Base-by-base conservation (phyloP, 2,329 filamentous ascomycete species). In the Penicillium sp. region DNA sequence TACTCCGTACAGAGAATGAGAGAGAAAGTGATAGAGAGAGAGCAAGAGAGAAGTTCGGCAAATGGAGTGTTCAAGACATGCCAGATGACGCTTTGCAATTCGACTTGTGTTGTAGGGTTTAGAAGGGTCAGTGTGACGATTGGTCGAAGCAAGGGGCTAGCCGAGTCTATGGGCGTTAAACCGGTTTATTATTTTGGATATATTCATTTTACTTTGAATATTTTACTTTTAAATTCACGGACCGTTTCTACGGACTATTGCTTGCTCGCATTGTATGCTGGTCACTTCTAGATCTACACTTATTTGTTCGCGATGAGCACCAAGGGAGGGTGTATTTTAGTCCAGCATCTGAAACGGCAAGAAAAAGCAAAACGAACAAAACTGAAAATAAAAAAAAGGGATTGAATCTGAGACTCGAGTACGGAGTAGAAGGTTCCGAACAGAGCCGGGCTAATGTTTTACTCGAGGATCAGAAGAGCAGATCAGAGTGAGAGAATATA, bases 61-160 rank as follows among this genome's bases (percentile, higher is more conserved):
- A 48, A 29, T 48, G 5, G 47, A 10, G 18, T 31, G 5, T 27
- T 14, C 3, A 10, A 36, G 16, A 49, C 13, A 40, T 48, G 50
- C 36, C 39, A 38, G 31, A 53, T 43, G 38, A 47, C n/a, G 29
- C 8, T 42, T 21, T 10, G 22, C 14, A 10, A 40, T 40, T 40
- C n/a, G 6, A 40, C 8, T n/a, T 40, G 11, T 13, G 14, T 7
- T 34, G 31, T 36, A n/a, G 34, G 34, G 6, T 36, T 36, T 36
- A n/a, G 34, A 63, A 59, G 57, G 59, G 50, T 61, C 60, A 59
- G 54, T 47, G 57, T 56, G 61, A 62, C 43, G 54, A 55, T 47
- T 32, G 2, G 36, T 27, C 14, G 49, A 63, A 57, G 62, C 51
- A 65, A 65, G 62, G 62, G 59, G 62, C 40, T 56, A 43, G 49